phyloP scores from a whole-genome alignment of 805 yeast species.

The Vanderwaltozyma verrucispora region DNA sequence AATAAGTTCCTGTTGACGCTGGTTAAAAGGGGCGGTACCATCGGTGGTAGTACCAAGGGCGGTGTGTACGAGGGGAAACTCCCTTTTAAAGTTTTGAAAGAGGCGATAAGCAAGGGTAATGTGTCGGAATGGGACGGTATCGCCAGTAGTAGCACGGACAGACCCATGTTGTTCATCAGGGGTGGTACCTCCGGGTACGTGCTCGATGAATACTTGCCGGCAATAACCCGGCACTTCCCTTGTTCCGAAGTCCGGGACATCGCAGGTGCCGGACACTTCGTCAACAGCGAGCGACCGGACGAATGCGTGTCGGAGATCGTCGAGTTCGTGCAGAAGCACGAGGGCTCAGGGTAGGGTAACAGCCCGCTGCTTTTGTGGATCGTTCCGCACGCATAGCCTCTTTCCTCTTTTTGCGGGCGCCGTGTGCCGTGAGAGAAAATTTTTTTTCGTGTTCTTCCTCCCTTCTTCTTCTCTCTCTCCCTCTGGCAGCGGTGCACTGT shows the following conservation, averaged over 20 bases:
- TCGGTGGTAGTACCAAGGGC: too few relatives aligned
- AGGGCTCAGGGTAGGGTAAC: too few relatives aligned
- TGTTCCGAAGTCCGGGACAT: slow-evolving; percentile 61
- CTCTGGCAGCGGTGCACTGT: too few relatives aligned
- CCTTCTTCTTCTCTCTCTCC: too few relatives aligned
- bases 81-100: slow-evolving; percentile 62
- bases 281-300: slow-evolving; percentile 74
- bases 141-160: slow-evolving; percentile 29
- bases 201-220: slow-evolving; percentile 69
- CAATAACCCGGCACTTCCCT: slow-evolving; percentile 72
- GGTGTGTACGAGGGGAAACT: too few relatives aligned
- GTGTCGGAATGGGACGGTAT: slow-evolving; percentile 71
- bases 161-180: slow-evolving; percentile 68
- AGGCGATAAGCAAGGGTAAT: slow-evolving; percentile 51
- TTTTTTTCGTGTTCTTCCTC: too few relatives aligned
- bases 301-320: slow-evolving; percentile 56
- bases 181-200: slow-evolving; percentile 70
- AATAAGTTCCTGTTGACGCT: slow-evolving; percentile 50
- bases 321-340: slow-evolving; percentile 55
- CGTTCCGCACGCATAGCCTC: too few relatives aligned
- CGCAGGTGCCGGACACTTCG: slow-evolving; percentile 80
- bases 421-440: too few relatives aligned
- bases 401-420: too few relatives aligned
- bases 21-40: slow-evolving; percentile 27
- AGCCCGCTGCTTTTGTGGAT: too few relatives aligned